A percentile compares a stretch with the other conserved stretches of the same genome.
Evolutionary conservation across 2,329 filamentous ascomycete species (phyloP).

Genomic region (Neofusicoccum umdonicola): DNA sequence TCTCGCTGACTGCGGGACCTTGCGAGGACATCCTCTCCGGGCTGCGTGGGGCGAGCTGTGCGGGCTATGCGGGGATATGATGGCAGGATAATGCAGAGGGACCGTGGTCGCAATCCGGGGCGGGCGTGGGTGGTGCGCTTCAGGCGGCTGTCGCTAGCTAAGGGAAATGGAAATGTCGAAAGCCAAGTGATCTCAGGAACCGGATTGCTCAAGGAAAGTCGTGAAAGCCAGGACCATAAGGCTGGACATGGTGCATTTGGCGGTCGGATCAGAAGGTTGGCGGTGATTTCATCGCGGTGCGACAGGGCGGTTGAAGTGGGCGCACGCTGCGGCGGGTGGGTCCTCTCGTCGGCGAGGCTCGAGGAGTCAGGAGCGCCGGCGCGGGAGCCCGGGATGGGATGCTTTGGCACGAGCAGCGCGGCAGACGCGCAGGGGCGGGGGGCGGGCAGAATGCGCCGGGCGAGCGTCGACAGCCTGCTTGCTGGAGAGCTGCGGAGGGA

Average conservation of each 20-base stretch:
- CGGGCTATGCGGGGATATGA: conserved; percentile 3
- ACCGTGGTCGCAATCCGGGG: conserved; percentile 7
- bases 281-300: conserved; percentile 17
- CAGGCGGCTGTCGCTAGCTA: conserved; percentile 1
- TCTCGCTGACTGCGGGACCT: conserved; percentile 15
- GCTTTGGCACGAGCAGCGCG: not conserved
- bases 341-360: conserved; percentile 18
- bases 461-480: not conserved
- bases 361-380: conserved; percentile 17
- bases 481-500: conserved; percentile 7
- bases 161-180: conserved; percentile 19
- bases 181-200: conserved; percentile 37
- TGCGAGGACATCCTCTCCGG: conserved; percentile 17
- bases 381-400: conserved; percentile 9
- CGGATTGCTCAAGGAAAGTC: conserved; percentile 53
- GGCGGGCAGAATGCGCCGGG: not conserved
- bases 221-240: conserved; percentile 45
- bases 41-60: not conserved
- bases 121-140: conserved; percentile 24
- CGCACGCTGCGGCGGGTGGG: conserved; percentile 23
- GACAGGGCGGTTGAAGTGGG: conserved; percentile 16
- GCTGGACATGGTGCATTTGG: conserved; percentile 52
- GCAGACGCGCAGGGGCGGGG: not conserved
- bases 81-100: conserved; percentile 13
- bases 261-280: conserved; percentile 31